Evolutionary conservation across 2,329 filamentous ascomycete genomes (phyloP), one percentile per base, ranked within the genome.

Genomic region (Aspergillus eucalypticola): DNA sequence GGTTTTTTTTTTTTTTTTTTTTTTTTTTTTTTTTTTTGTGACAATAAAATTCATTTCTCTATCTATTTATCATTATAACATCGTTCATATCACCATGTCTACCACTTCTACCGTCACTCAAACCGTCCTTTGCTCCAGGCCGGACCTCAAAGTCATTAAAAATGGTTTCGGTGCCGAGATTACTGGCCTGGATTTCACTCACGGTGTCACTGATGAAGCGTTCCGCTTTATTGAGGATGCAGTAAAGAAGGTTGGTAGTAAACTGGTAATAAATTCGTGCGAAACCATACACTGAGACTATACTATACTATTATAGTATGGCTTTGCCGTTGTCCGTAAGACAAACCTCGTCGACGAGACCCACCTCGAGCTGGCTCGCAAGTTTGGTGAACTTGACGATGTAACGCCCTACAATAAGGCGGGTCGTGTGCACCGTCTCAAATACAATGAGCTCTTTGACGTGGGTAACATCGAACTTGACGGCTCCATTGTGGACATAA

Each of bases 381-480:
- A 73, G 1, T 81, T 87, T 59, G 86, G 84, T n/a, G 81, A 84
- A 25, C 79, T 86, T 0, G 84, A 87, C 71, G 81, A 85, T 65
- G 78, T 85, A 27, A 78, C 70, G 19, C 82, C 80, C 0, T 86
- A 82, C 71, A 73, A 81, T 8, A 71, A 70, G 2, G 73, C 56
- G 11, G 83, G 80, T 13, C 78, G 81, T 27, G 78, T 78, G 67
- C 75, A 81, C 56, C 80, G 84, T 5, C 81, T 83, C 63, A 65
- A 70, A 2, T 77, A 81, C 63, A 72, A 78, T 46, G 82, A 87
- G 70, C 77, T 87, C 0, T 86, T 86, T 67, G 85, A 88, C 62
- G 83, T 83, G 0, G 77, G 82, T 53, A 87, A 87, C 67, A 71
- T 86, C 11, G 79, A 84, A 52, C 73, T 75, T 1, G 78, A 84